Base-by-base conservation (phyloP, 78 protist genomes). In the Bigelowiella natans region DNA sequence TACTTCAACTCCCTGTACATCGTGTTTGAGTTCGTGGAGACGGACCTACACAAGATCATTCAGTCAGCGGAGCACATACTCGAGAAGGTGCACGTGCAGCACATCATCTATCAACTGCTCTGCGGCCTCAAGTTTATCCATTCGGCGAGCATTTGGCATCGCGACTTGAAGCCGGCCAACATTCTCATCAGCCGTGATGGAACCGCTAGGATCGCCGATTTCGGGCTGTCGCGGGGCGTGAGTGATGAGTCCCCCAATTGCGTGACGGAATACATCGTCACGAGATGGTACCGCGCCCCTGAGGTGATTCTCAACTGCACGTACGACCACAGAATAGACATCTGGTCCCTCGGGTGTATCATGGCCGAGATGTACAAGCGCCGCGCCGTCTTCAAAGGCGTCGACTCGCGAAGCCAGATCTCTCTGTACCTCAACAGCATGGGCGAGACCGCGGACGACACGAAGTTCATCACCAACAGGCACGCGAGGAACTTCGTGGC, bases 261-360 rank as follows among this genome's bases (percentile, higher is more conserved):
- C 73, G 38, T 83, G 39, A 87, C 89, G 11, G 31, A 38, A 36
- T 87, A 89, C 38, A 87, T 89, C 31, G 91, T 89, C n/a, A 95
- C 96, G n/a, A 88, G 96, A 1, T 95, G 96, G 96, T 95, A 93
- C 90, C 94, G 95, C 40, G 95, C 96, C 28, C 96, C 96, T 11
- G 96, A 95, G 90, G 90, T 93, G 18, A 86, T 95, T 26, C 88
- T n/a, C 37, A 31, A n/a, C 73, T 29, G 39, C 31, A 2, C 1
- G 18, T 89, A 89, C 87, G 87, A 82, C 88, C 3, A 0, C 38
- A 39, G 18, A 0, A 88, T 95, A 38, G 96, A 95, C 88, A 39
- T 95, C 83, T 93, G 96, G 96, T 63, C 85, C 0, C 91, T 92
- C 1, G 96, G 96, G 11, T 93, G 95, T 92, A 95, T 95, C 88